A percentile compares a stretch with the other conserved stretches of the same genome.
phyloP scores from a whole-genome alignment of 2,329 filamentous ascomycete species.

The Drechslerella dactyloides region DNA sequence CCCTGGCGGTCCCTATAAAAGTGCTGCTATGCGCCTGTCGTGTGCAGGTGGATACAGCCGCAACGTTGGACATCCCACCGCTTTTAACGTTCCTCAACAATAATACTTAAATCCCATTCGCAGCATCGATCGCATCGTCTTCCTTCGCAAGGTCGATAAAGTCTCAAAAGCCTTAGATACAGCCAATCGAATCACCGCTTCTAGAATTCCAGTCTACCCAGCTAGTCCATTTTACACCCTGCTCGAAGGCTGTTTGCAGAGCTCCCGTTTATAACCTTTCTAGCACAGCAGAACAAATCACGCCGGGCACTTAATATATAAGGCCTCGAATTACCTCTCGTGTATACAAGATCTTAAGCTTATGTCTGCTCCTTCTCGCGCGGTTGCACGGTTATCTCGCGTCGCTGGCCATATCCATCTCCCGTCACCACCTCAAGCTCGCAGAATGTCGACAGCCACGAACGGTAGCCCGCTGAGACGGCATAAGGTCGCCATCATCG shows the following conservation, averaged over 20 bases:
- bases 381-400: constrained; percentile 33
- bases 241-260: no score
- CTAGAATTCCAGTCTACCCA: not conserved
- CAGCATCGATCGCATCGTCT: no score
- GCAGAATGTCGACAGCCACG: constrained; percentile 14
- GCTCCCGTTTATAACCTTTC: no score
- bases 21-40: not conserved
- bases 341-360: not conserved
- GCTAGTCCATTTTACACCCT: constrained; percentile 19
- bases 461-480: constrained; percentile 59
- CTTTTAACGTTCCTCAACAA: constrained; percentile 17
- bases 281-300: not conserved
- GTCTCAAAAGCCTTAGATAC: no score
- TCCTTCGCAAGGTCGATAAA: no score
- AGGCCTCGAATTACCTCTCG: constrained; percentile 20
- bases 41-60: not conserved
- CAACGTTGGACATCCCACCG: not conserved
- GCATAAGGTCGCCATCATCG: constrained; percentile 92
- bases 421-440: constrained; percentile 1
- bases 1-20: not conserved
- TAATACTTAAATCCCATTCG: no score
- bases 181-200: not conserved
- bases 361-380: constrained; percentile 42
- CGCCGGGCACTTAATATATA: constrained; percentile 15
- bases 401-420: constrained; percentile 33